Base-by-base conservation (phyloP, 2,329 filamentous ascomycete species). In the Juglanconis juglandina region DNA sequence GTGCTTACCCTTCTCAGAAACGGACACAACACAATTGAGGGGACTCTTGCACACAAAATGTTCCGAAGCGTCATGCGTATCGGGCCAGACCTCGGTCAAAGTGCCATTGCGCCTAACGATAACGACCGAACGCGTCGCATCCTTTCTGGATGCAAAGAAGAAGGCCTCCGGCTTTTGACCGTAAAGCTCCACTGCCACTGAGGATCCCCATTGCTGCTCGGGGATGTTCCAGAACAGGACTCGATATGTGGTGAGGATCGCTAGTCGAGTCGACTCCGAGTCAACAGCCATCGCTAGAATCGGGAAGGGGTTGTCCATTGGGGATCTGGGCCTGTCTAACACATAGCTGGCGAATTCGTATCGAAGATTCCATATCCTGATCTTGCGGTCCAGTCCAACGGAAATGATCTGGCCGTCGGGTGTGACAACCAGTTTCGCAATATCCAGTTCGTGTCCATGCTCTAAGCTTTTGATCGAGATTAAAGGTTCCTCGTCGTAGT, bases 351-450 rank as follows among this genome's bases (percentile, higher is more conserved):
- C 68, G 4, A 73, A 73, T 2, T 75, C 75, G 5, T 74, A 73
- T n/a, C 78, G 80, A 17, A 86, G 71, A 67, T 87, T 78, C 87
- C 88, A 91, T 1, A 91, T 76, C 14, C 85, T 81, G 13, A 92
- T 86, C 10, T 80, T 77, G 52, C 89, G 81, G 68, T 94, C 91
- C 1, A 94, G 76, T 0, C 87, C 88, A 42, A 90, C 81, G 1
- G 89, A 90, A 5, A 88, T 83, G 30, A 93, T 73, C 56, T 88
- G 80, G 0, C 89, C 89, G 55, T 84, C 82, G 1, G 81, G 76
- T 6, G 85, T 89, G 14, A 87, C 80, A 5, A 80, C 74, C 62
- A 94, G 73, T 69, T 87, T 81, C 11, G 85, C 84, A 44, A 94
- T 79, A 68, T 94, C 90, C 11, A 94, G 78, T 6, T 77, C 74